Percentiles rank a stretch among this genome's conserved stretches.
Conservation (phyloP, 352 stramenopile species). For the Phytophthora sp. region DNA sequence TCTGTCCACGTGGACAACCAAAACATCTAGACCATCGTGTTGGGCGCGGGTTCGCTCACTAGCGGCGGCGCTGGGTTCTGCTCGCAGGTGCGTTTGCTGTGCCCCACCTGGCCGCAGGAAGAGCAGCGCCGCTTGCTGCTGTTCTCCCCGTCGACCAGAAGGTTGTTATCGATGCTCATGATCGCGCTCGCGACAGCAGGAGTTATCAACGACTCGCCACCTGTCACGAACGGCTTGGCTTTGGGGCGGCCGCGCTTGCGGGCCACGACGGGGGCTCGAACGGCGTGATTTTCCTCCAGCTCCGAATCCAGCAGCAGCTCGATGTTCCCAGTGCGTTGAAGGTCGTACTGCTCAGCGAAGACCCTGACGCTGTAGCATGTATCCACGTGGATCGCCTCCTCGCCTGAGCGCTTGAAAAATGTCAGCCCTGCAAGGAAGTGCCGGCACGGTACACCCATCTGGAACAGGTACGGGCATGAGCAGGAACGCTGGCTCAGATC, state of each 20-base stretch:
- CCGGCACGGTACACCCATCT: constrained; percentile 39
- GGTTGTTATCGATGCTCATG: constrained; percentile 8
- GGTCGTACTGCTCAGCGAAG: constrained; percentile 37
- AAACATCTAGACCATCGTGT: constrained; percentile 30
- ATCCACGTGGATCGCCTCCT: constrained; percentile 24
- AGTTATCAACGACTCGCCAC: constrained; percentile 10
- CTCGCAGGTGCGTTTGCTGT: constrained; percentile 38
- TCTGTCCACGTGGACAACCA: neutral
- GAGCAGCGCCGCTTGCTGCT: constrained; percentile 32
- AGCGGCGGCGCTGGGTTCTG: constrained; percentile 6
- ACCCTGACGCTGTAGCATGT: constrained; percentile 28
- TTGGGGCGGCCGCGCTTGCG: constrained; percentile 42
- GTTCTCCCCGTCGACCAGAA: constrained; percentile 1
- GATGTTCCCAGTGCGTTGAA: constrained; percentile 27
- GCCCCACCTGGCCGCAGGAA: constrained; percentile 26
- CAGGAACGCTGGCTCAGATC: constrained; percentile 33
- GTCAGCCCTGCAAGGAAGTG: constrained; percentile 36
- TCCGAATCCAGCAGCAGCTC: constrained; percentile 41
- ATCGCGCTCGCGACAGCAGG: constrained; percentile 8
- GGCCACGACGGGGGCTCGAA: constrained; percentile 31
- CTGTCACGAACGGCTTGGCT: constrained; percentile 20
- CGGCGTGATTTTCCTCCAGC: constrained; percentile 31
- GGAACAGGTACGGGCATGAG: constrained; percentile 43
- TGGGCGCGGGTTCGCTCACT: neutral
- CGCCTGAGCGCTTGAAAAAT: constrained; percentile 31